phyloP scores from a whole-genome alignment of 192 early-diverging fungal species.

The Mortierella claussenii region DNA sequence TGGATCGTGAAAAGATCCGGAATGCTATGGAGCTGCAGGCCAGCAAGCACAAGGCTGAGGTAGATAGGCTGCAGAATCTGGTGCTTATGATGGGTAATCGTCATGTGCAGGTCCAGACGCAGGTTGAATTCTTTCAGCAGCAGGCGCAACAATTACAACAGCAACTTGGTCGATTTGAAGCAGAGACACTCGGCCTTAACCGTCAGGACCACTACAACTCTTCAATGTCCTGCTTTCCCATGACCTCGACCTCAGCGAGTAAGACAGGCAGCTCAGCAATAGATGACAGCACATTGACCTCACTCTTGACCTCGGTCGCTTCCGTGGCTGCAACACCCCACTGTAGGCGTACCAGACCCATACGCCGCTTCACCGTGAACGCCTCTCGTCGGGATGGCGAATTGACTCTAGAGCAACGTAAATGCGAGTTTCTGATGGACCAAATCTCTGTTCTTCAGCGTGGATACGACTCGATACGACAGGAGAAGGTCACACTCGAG shows the following conservation, averaged over 20 bases:
- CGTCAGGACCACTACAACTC: neutral
- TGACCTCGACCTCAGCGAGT: neutral
- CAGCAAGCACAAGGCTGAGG: conserved; percentile 6
- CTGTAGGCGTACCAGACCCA: conserved; percentile 18
- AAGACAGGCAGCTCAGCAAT: conserved; percentile 29
- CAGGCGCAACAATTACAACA: conserved; percentile 27
- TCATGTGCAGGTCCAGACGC: conserved; percentile 43
- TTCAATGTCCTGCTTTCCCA: neutral
- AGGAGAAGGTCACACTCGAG: conserved; percentile 47
- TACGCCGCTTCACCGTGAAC: conserved; percentile 42
- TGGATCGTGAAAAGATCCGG: too few species aligned
- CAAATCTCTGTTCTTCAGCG: conserved; percentile 44
- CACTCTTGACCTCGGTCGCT: conserved; percentile 33
- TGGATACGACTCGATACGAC: conserved; percentile 41
- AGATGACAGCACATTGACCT: conserved; percentile 14
- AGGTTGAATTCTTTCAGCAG: conserved; percentile 39
- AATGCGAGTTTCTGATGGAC: conserved; percentile 50
- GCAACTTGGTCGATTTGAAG: conserved; percentile 7
- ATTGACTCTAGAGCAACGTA: conserved; percentile 41
- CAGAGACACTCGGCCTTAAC: neutral
- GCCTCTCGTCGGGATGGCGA: conserved; percentile 27
- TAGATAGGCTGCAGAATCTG: conserved; percentile 32
- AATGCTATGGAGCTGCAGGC: conserved; percentile 17
- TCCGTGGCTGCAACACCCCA: conserved; percentile 25
- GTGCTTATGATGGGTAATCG: conserved; percentile 42